Evolutionary conservation across 805 yeast genomes (phyloP).

Genomic region (Wickerhamomyces sydowiorum): DNA sequence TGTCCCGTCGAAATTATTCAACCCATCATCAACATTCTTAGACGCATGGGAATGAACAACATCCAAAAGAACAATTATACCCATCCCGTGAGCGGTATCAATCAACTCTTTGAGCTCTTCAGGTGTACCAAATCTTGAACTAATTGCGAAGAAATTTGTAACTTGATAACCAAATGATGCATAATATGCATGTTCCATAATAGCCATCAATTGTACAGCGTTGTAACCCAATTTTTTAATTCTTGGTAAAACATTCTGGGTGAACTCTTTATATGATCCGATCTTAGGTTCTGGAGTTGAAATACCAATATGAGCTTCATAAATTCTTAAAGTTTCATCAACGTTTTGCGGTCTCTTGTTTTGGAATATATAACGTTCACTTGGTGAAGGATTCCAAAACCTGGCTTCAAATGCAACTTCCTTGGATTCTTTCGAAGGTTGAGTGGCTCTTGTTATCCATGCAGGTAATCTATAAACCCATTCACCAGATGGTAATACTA

Average conservation of each 20-base stretch:
- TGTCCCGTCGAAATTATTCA: constrained; percentile 90
- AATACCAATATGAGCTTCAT: constrained; percentile 95
- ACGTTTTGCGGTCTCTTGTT: constrained; percentile 58
- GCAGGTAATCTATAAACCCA: constrained; percentile 80
- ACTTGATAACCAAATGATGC: constrained; percentile 98
- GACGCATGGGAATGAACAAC: constrained; percentile 96
- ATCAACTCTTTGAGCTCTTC: constrained; percentile 88
- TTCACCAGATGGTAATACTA: constrained; percentile 64
- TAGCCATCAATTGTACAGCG: constrained; percentile 93
- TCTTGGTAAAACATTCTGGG: constrained; percentile 73
- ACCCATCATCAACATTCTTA: constrained; percentile 89
- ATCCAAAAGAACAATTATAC: constrained; percentile 81
- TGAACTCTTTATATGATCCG: constrained; percentile 83
- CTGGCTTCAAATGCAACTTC: constrained; percentile 70
- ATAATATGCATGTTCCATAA: constrained; percentile 98
- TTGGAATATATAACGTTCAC: constrained; percentile 37
- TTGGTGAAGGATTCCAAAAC: constrained; percentile 78
- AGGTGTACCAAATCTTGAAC: constrained; percentile 92
- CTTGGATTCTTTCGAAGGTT: constrained; percentile 49
- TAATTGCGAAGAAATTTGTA: constrained; percentile 83
- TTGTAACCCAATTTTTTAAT: constrained; percentile 85
- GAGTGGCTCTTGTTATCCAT: constrained; percentile 81
- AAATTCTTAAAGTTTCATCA: constrained; percentile 55
- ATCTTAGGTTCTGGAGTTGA: constrained; percentile 85
- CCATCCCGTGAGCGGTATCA: constrained; percentile 87